These are phyloP conservation scores for Isochrysis galbana DNA, from an alignment of 78 protist species.

Conservation along the genomic window DNA sequence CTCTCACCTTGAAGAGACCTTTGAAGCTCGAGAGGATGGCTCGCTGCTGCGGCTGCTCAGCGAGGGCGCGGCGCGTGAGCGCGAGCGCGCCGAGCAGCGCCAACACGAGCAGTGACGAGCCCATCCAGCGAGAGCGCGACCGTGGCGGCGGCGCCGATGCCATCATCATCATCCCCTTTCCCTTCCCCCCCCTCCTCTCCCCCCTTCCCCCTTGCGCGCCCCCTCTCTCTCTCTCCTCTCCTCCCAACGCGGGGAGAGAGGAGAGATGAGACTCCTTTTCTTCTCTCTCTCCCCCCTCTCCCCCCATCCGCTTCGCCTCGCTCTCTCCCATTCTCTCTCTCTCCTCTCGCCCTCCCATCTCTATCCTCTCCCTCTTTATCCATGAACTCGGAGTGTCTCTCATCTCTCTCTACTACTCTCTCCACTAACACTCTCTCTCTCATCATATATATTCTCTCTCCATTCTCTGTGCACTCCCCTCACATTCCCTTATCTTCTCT, in stretches of 20 bases:
- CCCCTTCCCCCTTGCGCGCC: background rate
- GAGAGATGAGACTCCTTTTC: background rate
- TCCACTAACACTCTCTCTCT: background rate
- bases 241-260: background rate
- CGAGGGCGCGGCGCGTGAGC: too few species aligned
- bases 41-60: too few species aligned
- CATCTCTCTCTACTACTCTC: background rate
- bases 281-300: background rate
- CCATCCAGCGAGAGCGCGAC: too few species aligned
- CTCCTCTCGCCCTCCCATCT: background rate
- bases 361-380: background rate
- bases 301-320: background rate
- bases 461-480: too few species aligned
- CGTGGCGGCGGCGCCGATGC: too few species aligned
- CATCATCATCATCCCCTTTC: too few species aligned
- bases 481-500: too few species aligned
- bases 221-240: background rate
- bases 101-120: too few species aligned
- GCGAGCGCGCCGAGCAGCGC: too few species aligned
- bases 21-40: background rate
- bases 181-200: too few species aligned
- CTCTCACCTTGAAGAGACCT: background rate
- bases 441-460: too few species aligned
- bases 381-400: too few species aligned
- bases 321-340: background rate